These are phyloP conservation scores for Ganoderma multipileum DNA, from an alignment of 1,284 basidiomycete genomes.

Conservation along the genomic window DNA sequence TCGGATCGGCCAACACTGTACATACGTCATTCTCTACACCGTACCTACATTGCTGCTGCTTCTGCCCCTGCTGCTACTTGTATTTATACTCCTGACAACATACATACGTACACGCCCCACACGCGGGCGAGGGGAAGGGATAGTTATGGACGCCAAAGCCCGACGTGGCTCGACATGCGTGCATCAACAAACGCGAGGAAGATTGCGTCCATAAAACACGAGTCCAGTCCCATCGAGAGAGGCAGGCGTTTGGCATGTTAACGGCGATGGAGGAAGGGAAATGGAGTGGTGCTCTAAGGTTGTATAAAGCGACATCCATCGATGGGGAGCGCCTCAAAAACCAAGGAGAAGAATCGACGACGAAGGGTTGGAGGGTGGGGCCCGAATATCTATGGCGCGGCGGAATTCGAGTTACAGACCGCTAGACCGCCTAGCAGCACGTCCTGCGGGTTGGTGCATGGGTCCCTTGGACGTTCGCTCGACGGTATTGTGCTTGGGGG, in stretches of 20 bases:
- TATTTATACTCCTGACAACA: slow-evolving; percentile 26
- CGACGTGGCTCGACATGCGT: neutral
- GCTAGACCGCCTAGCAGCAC: slow-evolving; percentile 8
- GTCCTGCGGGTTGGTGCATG: slow-evolving; percentile 5
- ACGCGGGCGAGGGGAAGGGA: neutral
- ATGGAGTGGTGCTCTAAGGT: slow-evolving; percentile 9
- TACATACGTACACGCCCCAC: slow-evolving; percentile 16
- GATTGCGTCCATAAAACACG: slow-evolving; percentile 5
- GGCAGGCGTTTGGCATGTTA: neutral
- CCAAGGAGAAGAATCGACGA: neutral
- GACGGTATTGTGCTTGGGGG: neutral
- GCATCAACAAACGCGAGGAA: neutral
- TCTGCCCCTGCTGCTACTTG: neutral
- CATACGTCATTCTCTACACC: slow-evolving; percentile 26
- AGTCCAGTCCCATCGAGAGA: neutral
- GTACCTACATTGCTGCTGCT: too few species aligned
- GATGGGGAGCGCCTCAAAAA: slow-evolving; percentile 3
- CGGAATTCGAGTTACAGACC: slow-evolving; percentile 6
- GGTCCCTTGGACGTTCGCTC: neutral
- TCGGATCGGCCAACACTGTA: slow-evolving; percentile 13
- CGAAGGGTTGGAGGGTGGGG: neutral
- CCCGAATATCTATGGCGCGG: neutral
- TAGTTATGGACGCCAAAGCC: neutral
- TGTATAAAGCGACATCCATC: slow-evolving; percentile 8
- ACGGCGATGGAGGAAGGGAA: neutral